Conservation (phyloP, 2,329 filamentous ascomycete genomes). For the Arthrobotrys sinensis region DNA sequence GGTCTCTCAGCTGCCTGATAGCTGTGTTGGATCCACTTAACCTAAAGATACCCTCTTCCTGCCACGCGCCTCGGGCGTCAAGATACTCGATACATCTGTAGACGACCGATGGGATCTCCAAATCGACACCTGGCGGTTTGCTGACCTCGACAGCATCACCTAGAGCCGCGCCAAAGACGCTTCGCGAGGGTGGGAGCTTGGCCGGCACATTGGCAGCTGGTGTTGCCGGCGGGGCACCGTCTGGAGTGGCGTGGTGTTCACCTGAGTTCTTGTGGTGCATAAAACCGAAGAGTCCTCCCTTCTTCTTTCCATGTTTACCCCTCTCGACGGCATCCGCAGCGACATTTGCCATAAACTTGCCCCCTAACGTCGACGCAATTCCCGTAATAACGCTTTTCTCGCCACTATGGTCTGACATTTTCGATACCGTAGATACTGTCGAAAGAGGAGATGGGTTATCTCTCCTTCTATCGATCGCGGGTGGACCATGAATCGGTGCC, state of each 20-base stretch:
- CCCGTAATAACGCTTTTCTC: constrained; percentile 81
- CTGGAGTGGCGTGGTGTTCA: constrained; percentile 30
- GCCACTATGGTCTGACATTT: constrained; percentile 73
- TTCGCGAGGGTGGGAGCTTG: constrained; percentile 62
- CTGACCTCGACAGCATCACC: constrained; percentile 88
- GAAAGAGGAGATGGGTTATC: constrained; percentile 60
- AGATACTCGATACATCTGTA: constrained; percentile 97
- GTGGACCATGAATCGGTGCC: constrained; percentile 64
- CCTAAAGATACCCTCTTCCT: constrained; percentile 95
- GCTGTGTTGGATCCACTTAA: constrained; percentile 96
- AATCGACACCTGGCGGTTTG: constrained; percentile 79
- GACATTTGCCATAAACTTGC: constrained; percentile 74
- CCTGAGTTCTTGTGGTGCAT: constrained; percentile 79
- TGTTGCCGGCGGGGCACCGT: constrained; percentile 11
- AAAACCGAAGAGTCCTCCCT: constrained; percentile 70
- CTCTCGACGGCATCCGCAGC: constrained; percentile 76
- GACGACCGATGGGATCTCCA: constrained; percentile 89
- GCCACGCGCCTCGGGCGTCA: constrained; percentile 82
- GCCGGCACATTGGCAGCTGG: constrained; percentile 42
- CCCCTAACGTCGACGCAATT: constrained; percentile 81
- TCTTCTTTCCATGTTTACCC: constrained; percentile 79
- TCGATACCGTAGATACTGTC: constrained; percentile 57
- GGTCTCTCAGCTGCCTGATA: constrained; percentile 89
- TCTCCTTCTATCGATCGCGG: constrained; percentile 60
- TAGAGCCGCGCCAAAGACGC: constrained; percentile 86